Conservation (phyloP, 2,329 filamentous ascomycete species). For the Calcarisporium arbuscula region DNA sequence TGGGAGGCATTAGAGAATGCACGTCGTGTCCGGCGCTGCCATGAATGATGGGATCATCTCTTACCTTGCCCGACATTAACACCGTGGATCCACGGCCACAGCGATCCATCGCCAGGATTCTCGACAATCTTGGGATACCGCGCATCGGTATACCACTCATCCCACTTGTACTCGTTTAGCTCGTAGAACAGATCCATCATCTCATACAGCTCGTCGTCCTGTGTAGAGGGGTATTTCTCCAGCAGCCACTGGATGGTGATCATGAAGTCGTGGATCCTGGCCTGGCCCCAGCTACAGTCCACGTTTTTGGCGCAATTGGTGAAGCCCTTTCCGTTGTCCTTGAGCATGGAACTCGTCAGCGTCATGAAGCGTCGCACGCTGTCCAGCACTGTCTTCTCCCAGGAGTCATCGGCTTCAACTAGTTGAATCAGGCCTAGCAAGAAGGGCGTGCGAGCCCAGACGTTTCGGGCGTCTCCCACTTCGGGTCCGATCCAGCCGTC, state of each 20-base stretch:
- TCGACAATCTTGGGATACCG: slow-evolving; percentile 15
- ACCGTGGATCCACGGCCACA: slow-evolving; percentile 30
- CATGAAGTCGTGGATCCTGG: slow-evolving; percentile 31
- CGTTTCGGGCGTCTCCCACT: slow-evolving; percentile 17
- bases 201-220: slow-evolving; percentile 27
- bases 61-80: slow-evolving; percentile 38
- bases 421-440: slow-evolving; percentile 26
- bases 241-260: slow-evolving; percentile 34
- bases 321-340: slow-evolving; percentile 44
- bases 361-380: slow-evolving; percentile 21
- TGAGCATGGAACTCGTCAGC: slow-evolving; percentile 48
- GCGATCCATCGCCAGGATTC: slow-evolving; percentile 9
- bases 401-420: slow-evolving; percentile 22
- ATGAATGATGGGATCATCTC: neutral
- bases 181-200: slow-evolving; percentile 32
- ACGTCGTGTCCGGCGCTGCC: neutral
- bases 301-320: slow-evolving; percentile 35
- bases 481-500: slow-evolving; percentile 50
- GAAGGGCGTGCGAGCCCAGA: slow-evolving; percentile 25
- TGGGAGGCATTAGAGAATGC: slow-evolving; percentile 10
- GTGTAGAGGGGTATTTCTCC: slow-evolving; percentile 22
- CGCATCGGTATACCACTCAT: slow-evolving; percentile 19
- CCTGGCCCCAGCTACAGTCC: slow-evolving; percentile 24
- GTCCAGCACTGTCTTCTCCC: slow-evolving; percentile 14
- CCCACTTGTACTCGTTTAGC: slow-evolving; percentile 22